phyloP scores from a whole-genome alignment of 169 alveolate species.

The Babesia gibsoni region DNA sequence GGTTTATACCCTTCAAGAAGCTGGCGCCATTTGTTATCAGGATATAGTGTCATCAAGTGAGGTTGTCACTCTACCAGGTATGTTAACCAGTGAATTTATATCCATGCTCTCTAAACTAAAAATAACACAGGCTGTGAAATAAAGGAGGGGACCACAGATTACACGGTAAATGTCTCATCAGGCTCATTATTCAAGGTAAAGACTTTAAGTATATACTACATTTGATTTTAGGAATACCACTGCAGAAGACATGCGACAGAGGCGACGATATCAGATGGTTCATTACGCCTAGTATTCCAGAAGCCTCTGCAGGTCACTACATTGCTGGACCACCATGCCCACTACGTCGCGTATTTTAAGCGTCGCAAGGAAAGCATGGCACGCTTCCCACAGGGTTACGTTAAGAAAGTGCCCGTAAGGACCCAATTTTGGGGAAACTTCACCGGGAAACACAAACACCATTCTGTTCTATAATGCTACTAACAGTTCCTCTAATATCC shows the following conservation, averaged over 20 bases:
- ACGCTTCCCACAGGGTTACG: conserved; percentile 52
- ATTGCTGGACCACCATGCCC: not conserved
- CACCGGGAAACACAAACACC: conserved; percentile 35
- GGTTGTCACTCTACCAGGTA: conserved; percentile 19
- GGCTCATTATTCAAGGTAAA: conserved; percentile 24
- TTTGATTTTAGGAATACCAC: not conserved
- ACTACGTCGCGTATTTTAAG: conserved; percentile 51
- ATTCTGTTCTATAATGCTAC: conserved; percentile 24
- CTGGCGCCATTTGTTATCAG: not conserved
- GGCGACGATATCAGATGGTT: not conserved
- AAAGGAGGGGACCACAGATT: not conserved
- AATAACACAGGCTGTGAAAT: conserved; percentile 5
- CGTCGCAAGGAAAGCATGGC: conserved; percentile 51
- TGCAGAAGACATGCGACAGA: not conserved
- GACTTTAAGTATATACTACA: not conserved
- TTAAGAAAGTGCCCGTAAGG: conserved; percentile 46
- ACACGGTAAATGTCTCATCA: not conserved
- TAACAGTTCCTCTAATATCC: conserved; percentile 13
- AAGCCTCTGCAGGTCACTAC: not conserved
- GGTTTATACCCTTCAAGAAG: conserved; percentile 19
- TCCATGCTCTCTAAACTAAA: not conserved
- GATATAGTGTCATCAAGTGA: too few relatives aligned
- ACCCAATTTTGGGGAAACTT: conserved; percentile 46
- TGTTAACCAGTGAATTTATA: not conserved
- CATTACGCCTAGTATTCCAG: not conserved